A percentile compares a stretch with the other conserved stretches of the same genome.
phyloP scores from a whole-genome alignment of 2,329 filamentous ascomycete genomes.

The Ceratocystis papillata region DNA sequence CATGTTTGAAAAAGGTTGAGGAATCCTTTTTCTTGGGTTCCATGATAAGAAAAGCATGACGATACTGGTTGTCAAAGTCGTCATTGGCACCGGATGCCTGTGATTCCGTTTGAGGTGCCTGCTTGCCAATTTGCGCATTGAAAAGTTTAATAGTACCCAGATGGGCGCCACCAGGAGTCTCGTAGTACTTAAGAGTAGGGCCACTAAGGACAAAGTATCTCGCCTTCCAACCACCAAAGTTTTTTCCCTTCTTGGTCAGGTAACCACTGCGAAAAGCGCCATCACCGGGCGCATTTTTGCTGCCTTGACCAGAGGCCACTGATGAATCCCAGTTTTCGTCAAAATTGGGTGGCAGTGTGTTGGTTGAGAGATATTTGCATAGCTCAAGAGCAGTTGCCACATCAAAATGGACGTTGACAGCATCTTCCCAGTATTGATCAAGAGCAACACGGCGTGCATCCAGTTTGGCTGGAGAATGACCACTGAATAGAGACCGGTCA shows the following conservation, averaged over 20 bases:
- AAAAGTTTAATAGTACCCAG: conserved; percentile 87
- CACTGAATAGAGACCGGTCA: conserved; percentile 75
- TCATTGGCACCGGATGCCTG: conserved; percentile 40
- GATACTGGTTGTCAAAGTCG: conserved; percentile 84
- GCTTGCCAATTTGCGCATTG: conserved; percentile 87
- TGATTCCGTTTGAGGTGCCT: conserved; percentile 53
- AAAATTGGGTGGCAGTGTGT: conserved; percentile 50
- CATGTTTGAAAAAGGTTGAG: conserved; percentile 75
- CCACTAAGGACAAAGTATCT: conserved; percentile 52
- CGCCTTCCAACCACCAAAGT: conserved; percentile 98
- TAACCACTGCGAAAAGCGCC: conserved; percentile 75
- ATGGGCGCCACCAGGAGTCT: conserved; percentile 79
- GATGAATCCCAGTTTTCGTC: conserved; percentile 39
- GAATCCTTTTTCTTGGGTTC: conserved; percentile 97
- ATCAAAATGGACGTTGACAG: conserved; percentile 74
- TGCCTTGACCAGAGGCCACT: conserved; percentile 24
- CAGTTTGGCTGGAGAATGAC: conserved; percentile 85
- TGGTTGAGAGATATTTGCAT: conserved; percentile 73
- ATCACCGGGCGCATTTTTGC: conserved; percentile 46
- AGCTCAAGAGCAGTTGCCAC: conserved; percentile 65
- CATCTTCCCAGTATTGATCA: conserved; percentile 72
- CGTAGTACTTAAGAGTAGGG: conserved; percentile 72
- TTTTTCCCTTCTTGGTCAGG: conserved; percentile 92
- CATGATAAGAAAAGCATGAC: conserved; percentile 87
- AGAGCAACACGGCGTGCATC: conserved; percentile 74